Evolutionary conservation across 176 grass and related monocot species (phyloP).

Genomic region (Dactylis glomerata): DNA sequence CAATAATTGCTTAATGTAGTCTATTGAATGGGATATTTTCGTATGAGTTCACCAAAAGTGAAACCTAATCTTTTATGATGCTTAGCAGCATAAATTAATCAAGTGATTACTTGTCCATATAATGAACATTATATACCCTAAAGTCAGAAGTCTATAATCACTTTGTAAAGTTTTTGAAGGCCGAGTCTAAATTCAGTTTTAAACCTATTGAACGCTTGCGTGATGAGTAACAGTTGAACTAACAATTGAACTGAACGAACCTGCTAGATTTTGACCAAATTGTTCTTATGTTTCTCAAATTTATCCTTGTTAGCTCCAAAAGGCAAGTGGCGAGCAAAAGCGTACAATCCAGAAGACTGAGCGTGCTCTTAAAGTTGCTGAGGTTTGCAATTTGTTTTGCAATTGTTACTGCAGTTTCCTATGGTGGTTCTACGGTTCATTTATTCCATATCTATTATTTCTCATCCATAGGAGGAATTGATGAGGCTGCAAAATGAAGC

Average conservation of each 20-base stretch:
- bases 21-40: neutral
- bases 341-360: slow-evolving; percentile 79
- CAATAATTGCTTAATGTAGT: neutral
- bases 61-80: neutral
- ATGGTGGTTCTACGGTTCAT: neutral
- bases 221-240: neutral
- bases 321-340: slow-evolving; percentile 66
- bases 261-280: slow-evolving; percentile 1
- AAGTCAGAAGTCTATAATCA: neutral
- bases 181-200: neutral
- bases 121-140: neutral
- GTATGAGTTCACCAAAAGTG: neutral
- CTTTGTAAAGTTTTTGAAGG: neutral
- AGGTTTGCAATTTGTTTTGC: slow-evolving; percentile 53
- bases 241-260: neutral
- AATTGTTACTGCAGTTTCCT: neutral
- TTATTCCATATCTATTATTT: slow-evolving; percentile 27
- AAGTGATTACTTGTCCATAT: neutral
- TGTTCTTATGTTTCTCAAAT: slow-evolving; percentile 24
- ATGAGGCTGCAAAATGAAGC: slow-evolving; percentile 84
- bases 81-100: neutral
- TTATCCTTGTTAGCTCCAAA: slow-evolving; percentile 62
- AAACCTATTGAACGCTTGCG: neutral
- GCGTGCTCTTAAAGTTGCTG: slow-evolving; percentile 84
- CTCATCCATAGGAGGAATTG: slow-evolving; percentile 70